Conservation (phyloP, 148 eudicot genomes). For the Suaeda aralocaspica region DNA sequence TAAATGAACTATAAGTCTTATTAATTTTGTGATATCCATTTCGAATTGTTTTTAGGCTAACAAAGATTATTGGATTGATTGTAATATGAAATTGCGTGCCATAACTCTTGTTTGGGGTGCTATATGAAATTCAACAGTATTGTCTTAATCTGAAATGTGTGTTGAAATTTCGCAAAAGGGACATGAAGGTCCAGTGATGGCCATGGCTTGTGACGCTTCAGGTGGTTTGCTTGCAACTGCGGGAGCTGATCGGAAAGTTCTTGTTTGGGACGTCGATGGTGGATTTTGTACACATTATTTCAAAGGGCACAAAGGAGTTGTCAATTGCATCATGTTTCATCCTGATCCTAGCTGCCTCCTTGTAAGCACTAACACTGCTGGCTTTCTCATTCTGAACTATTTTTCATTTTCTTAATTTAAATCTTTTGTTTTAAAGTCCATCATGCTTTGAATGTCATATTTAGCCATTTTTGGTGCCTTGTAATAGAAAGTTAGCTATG, state of each 20-base stretch:
- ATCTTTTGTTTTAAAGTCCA: not conserved
- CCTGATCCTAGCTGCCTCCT: slow-evolving; percentile 70
- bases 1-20: too few species aligned
- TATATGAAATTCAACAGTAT: too few species aligned
- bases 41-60: too few species aligned
- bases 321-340: slow-evolving; percentile 73
- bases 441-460: not conserved
- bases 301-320: slow-evolving; percentile 86
- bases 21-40: too few species aligned
- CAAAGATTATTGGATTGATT: not conserved
- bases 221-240: slow-evolving; percentile 98
- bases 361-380: slow-evolving; percentile 41
- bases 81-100: too few species aligned
- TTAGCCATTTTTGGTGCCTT: too few species aligned
- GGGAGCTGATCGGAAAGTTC: slow-evolving; percentile 86
- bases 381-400: not conserved
- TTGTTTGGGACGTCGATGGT: slow-evolving; percentile 93
- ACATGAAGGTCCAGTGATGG: slow-evolving; percentile 88
- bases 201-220: slow-evolving; percentile 84
- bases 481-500: too few species aligned
- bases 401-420: too few species aligned
- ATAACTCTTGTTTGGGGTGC: too few species aligned
- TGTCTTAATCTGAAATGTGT: not conserved
- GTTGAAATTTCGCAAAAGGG: slow-evolving; percentile 40
- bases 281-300: slow-evolving; percentile 90